Conservation (phyloP, 176 grass and related monocot genomes). For the Poa annua region DNA sequence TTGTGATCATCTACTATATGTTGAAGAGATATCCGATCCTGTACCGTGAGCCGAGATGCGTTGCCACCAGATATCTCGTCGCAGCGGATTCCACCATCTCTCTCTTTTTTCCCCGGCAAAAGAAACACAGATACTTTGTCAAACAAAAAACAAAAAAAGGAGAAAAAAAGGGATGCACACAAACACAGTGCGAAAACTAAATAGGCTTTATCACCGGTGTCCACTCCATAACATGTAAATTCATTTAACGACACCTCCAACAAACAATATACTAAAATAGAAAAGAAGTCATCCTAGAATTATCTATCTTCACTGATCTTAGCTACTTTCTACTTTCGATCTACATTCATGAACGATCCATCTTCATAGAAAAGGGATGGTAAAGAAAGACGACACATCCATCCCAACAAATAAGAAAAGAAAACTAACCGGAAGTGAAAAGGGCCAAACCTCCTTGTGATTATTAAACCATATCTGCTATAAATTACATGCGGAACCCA, state of each 20-base stretch:
- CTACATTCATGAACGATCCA: background rate
- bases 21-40: conserved; percentile 87
- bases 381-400: background rate
- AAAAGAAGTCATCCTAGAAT: background rate
- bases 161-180: background rate
- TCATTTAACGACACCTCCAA: background rate
- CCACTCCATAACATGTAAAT: background rate
- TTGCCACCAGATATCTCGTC: conserved; percentile 61
- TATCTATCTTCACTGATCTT: background rate
- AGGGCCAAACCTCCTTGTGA: background rate
- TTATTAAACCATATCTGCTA: background rate
- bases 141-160: too few relatives aligned
- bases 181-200: background rate
- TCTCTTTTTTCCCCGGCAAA: conserved; percentile 82
- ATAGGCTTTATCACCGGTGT: background rate
- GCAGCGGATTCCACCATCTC: conserved; percentile 74
- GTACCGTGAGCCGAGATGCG: conserved; percentile 66
- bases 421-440: background rate
- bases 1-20: conserved; percentile 45
- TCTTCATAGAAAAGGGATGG: background rate
- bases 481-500: background rate
- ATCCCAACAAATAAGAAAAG: background rate
- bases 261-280: background rate
- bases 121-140: conserved; percentile 4
- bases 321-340: background rate